Conservation (phyloP, 75 land plant genomes). For the Picea sitchensis region DNA sequence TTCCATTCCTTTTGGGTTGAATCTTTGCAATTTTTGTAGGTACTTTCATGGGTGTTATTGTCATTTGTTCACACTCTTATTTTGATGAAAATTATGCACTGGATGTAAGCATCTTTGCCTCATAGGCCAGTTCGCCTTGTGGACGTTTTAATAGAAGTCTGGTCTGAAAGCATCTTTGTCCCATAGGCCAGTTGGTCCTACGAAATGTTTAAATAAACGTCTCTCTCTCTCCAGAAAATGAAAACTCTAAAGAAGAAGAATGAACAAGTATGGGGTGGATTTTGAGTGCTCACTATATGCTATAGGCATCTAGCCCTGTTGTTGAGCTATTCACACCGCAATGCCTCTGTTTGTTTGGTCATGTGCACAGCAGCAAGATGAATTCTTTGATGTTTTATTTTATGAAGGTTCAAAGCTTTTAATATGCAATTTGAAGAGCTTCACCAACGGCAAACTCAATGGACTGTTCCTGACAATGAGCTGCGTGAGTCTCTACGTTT, state of each 20-base stretch:
- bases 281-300: neutral
- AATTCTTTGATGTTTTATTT: neutral
- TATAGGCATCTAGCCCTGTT: no score
- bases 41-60: neutral
- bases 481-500: conserved; percentile 82
- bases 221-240: neutral
- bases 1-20: neutral
- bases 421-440: conserved; percentile 90
- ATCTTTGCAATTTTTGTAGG: neutral
- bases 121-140: no score
- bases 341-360: neutral
- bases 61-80: neutral
- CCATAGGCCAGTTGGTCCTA: no score
- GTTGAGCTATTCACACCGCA: neutral
- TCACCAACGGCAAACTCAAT: conserved; percentile 83
- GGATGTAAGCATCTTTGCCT: no score
- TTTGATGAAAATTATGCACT: no score
- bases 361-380: neutral
- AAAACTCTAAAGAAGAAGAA: neutral
- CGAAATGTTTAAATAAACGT: no score
- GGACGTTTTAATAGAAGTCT: no score
- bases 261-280: neutral
- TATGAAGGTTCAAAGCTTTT: conserved; percentile 69
- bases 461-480: conserved; percentile 96
- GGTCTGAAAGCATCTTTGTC: no score